Base-by-base conservation (phyloP, 2,329 filamentous ascomycete genomes). In the Parascedosporium putredinis region DNA sequence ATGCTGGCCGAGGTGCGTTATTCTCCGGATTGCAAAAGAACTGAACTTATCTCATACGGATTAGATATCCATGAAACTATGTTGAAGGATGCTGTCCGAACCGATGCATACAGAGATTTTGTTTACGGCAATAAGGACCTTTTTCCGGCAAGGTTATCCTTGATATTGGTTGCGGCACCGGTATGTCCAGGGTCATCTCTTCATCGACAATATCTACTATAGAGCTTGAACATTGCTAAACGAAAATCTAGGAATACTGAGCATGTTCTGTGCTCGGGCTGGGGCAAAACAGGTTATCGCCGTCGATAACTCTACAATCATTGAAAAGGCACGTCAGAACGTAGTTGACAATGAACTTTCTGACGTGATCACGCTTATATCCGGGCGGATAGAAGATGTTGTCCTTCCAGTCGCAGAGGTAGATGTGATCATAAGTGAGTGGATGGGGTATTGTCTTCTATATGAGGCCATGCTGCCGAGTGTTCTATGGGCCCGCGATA, bases 401-500 rank as follows among this genome's bases (percentile, higher is more conserved):
- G 74, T 68, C 51, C 75, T 89, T 20, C 89, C 86, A 1, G 83
- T 91, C 6, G 73, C 81, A 49, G 73, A 90, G 60, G 90, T 96
- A 43, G 91, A 97, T 67, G 84, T 97, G 60, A 95, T 97, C 62
- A 84, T 97, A 53, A 94, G 87, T 52, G 90, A 97, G 66, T 97
- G 90, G 90, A 97, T 97, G 90, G 90, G 90, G 25, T 97, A 97
- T 64, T 87, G 84, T 55, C 76, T 96, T 16, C 76, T 96, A 5
- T 97, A 94, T 65, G 90, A 97, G 67, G 88, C 89, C 50, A 97
- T 97, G 90, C 80, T 97, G 24, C 88, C 93, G 55, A 94, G 88
- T 45, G 88, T 97, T 20, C 75, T 97, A 47, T 91, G 81, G 61
- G 91, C 91, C 40, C 78, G 90, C 53, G 90, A 97, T 67, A 81